Evolutionary conservation across 768 basidiomycete species (phyloP), one percentile per base, ranked within the genome.

Genomic region (Russula ochroleuca): DNA sequence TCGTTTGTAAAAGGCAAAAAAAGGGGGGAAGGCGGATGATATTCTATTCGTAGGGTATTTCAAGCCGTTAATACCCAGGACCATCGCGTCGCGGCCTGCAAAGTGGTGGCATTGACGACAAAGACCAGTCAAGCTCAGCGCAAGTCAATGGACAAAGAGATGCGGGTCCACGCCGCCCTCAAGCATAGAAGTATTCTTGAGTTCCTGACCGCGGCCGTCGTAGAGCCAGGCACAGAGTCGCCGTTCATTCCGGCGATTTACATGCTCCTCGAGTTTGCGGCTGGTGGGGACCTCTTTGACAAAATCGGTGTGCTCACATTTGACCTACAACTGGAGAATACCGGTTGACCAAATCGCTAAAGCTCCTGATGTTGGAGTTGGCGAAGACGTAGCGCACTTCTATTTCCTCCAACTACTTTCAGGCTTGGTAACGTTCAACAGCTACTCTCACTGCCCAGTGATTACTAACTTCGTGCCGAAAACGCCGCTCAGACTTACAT

Each of bases 211-310:
- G 89, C 87, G 0, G 83, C 86, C 35, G 77, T 91, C 3, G 86
- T 94, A 0, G 92, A 94, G 67, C 72, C 76, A 19, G 82, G 85
- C 64, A 81, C 83, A 47, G 71, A 73, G 47, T 67, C 68, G 28
- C 69, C 68, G 3, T 94, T 86, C 70, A 75, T 86, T 0, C 89
- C 93, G 0, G 96, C 90, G 0, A 81, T 94, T 23, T 99, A 98
- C 72, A 92, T 99, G 82, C 76, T 98, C 21, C 76, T 99, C 70
- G 97, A 98, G 73, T 78, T 96, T 38, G 97, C 96, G 0, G 85
- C 85, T 1, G 95, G 94, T 23, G 97, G 97, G 0, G 97, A 98
- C 74, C 76, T 99, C 37, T 99, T 99, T 73, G 97, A 99, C 75
- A 99, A 98, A 79, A 99, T 99, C 57, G 91, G 96, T 96, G 70